phyloP scores from a whole-genome alignment of 2,329 filamentous ascomycete genomes.

The Nemania sp. region DNA sequence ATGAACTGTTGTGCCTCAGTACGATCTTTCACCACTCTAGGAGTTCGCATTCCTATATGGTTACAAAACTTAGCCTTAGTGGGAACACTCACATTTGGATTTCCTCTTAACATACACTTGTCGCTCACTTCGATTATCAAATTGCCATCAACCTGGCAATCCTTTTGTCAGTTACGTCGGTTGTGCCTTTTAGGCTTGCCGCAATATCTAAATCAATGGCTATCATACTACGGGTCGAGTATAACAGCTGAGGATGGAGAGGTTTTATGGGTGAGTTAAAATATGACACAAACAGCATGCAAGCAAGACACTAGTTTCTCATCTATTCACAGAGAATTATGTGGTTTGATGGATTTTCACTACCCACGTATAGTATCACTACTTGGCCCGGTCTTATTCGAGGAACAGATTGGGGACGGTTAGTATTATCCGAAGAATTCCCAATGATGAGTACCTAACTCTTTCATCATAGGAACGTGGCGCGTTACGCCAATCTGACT shows the following conservation, averaged over 20 bases:
- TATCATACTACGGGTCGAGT: background rate
- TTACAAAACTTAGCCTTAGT: background rate
- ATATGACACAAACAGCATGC: background rate
- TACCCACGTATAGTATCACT: background rate
- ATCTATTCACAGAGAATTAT: background rate
- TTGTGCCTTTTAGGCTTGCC: background rate
- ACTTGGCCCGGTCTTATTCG: background rate
- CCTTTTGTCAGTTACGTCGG: background rate
- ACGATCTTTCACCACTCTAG: background rate
- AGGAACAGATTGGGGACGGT: background rate
- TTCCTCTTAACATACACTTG: background rate
- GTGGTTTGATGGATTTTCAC: background rate
- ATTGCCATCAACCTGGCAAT: background rate
- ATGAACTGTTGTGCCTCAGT: constrained; percentile 1
- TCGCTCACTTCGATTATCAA: too few relatives aligned
- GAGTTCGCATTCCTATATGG: constrained; percentile 2
- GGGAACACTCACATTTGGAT: background rate
- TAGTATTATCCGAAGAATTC: background rate
- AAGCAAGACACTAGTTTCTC: background rate
- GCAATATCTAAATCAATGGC: background rate
- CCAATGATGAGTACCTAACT: too few relatives aligned
- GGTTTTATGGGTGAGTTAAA: too few relatives aligned
- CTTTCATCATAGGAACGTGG: background rate
- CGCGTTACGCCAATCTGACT: background rate
- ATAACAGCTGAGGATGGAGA: background rate